These are phyloP conservation scores for Erigeron canadensis DNA, from an alignment of 129 eudicot genomes.

Conservation along the genomic window DNA sequence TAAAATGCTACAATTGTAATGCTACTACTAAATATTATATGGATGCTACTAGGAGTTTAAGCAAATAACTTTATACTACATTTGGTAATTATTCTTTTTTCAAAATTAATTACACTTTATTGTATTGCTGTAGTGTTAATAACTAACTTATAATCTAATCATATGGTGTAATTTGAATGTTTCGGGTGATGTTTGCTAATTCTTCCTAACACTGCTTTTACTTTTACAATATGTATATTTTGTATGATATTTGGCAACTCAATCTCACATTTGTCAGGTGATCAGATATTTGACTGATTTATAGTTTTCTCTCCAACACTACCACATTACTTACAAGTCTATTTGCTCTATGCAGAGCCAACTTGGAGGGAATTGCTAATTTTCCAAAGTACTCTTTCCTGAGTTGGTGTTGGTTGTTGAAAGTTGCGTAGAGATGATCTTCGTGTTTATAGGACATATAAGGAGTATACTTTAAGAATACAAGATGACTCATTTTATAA, in stretches of 20 bases:
- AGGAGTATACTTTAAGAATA: slow-evolving; percentile 78
- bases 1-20: too few species aligned
- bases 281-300: background rate
- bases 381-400: slow-evolving; percentile 91
- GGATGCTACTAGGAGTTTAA: too few species aligned
- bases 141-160: too few species aligned
- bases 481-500: slow-evolving; percentile 97
- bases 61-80: too few species aligned
- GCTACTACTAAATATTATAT: too few species aligned
- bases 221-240: background rate
- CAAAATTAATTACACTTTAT: too few species aligned
- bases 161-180: background rate
- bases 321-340: background rate
- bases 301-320: background rate
- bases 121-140: too few species aligned
- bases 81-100: too few species aligned
- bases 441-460: slow-evolving; percentile 94
- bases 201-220: slow-evolving; percentile 1
- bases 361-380: slow-evolving; percentile 95
- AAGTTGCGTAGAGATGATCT: slow-evolving; percentile 95
- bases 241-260: background rate
- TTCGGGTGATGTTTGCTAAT: slow-evolving; percentile 1
- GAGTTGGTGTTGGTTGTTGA: slow-evolving; percentile 90
- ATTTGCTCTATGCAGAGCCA: slow-evolving; percentile 58
- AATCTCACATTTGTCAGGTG: background rate